Evolutionary conservation across 2,329 filamentous ascomycete species (phyloP).

Genomic region (Fusarium multiceps): DNA sequence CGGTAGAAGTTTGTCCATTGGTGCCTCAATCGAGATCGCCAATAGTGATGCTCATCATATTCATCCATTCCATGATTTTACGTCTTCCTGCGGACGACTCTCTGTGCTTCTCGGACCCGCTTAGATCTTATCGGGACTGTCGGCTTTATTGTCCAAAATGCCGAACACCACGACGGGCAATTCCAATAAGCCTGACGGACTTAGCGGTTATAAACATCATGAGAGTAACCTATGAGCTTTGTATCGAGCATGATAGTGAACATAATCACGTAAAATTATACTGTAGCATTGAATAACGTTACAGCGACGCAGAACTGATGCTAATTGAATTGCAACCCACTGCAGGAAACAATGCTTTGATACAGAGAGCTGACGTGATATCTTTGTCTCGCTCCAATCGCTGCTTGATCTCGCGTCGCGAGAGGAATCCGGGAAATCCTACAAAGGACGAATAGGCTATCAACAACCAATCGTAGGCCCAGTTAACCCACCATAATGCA

Average conservation of each 20-base stretch:
- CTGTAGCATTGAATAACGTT: not conserved
- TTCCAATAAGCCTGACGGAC: not conserved
- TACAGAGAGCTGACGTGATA: not conserved
- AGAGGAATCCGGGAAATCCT: not conserved
- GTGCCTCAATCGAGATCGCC: not conserved
- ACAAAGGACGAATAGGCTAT: not conserved
- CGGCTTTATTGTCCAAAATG: not conserved
- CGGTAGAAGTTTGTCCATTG: not conserved
- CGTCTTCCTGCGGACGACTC: not conserved
- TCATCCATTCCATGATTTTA: not conserved
- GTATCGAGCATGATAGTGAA: not conserved
- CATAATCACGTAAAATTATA: accelerated
- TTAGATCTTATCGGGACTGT: not conserved
- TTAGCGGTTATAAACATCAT: not conserved
- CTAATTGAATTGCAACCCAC: not conserved
- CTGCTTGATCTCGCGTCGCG: not conserved
- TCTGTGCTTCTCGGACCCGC: not conserved
- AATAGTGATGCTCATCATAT: not conserved
- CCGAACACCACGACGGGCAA: not conserved
- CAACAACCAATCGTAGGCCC: not conserved
- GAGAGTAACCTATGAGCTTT: not conserved
- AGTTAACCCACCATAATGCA: not conserved
- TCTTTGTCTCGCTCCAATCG: not conserved
- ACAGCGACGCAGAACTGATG: not conserved
- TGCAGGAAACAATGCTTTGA: not conserved